Base-by-base conservation (phyloP, 192 early-diverging fungal species). In the Phlyctochytrium planicorne region DNA sequence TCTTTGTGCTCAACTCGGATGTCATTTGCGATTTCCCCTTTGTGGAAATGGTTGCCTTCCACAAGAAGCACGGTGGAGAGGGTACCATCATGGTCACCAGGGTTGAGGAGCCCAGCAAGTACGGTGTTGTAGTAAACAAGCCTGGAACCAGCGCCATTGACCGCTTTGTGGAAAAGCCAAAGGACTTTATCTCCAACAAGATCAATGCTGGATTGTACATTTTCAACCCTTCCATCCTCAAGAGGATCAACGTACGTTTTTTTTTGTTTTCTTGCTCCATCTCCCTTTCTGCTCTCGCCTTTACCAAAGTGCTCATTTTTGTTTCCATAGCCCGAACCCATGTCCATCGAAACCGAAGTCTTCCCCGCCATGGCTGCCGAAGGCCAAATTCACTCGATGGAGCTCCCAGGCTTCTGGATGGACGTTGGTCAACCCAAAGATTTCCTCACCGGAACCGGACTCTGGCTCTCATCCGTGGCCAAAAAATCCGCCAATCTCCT, bases 171-270 rank as follows among this genome's bases (percentile, higher is more conserved):
- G 97, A 99, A 78, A 99, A 99, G 82, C 97, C 97, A 25, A 87
- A 88, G 53, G 89, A 91, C 68, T 99, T 88, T 71, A 94, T 99
- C 57, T 91, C 93, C 66, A 92, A 98, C 86, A 91, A 93, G 74
- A 97, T 99, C 82, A 99, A 99, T 70, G 96, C 95, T 37, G 97
- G 97, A 65, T 94, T 99, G 70, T 99, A 99, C 80, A 94, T 99
- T 65, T 97, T 99, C 75, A 97, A 89, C 84, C 94, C 97, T 24
- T 61, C 85, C 66, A 89, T 99, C 53, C 81, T 98, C 40, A 81
- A 92, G 70, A 88, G 97, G 63, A 99, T 99, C 73, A 87, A 89
- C 82, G 82, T 89, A 72, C 63, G 36, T 55, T 23, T 25, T 33
- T 25, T 17, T 20, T 33, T 20, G 33, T 17, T 62, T 24, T 17